Base-by-base conservation (phyloP, 2,329 filamentous ascomycete genomes). In the Fusarium tricinctum region DNA sequence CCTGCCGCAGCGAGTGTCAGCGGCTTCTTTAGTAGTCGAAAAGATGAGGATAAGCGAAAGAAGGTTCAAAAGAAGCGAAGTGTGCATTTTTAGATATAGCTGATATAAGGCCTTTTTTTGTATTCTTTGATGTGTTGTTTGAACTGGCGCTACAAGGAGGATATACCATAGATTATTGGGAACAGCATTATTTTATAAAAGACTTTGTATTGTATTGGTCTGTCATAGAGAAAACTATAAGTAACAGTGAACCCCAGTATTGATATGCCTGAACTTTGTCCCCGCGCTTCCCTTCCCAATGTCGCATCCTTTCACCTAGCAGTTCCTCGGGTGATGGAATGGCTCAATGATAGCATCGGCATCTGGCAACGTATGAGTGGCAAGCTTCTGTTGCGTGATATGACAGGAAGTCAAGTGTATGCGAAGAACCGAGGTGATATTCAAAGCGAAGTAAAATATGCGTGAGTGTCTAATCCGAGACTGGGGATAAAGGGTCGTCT, bases 41-140 rank as follows among this genome's bases (percentile, higher is more conserved):
- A 58, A 61, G 79, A 79, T 62, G 73, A 82, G 68, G 77, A 78
- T 74, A 81, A 78, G 58, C 75, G 77, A 50, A 81, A 81, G 73
- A 80, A 82, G 75, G 68, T 80, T 49, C 78, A 80, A 58, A 85
- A 85, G 78, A 85, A 84, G 78, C 78, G 81, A 57, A 85, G 83
- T 55, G 76, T 80, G 58, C 80, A 84, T 68, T 84, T 84, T 61
- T 84, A 63, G 69, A 46, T 28, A 17, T 17, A 8, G 12, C 15
- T 35, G 22, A 26, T 43, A 28, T 19, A 38, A 38, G 33, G 4
- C 22, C 42, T 35, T 20, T 38, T 19, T 17, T 22, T 58, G 49
- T 30, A 26, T 44, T 28, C 49, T 20, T 19, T 61, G 43, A 48
- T 19, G n/a, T 28, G 61, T 64, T 62, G 64, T 71, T 63, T 35